Conservation (phyloP, 148 eudicot genomes). For the Vaccinium darrowii region DNA sequence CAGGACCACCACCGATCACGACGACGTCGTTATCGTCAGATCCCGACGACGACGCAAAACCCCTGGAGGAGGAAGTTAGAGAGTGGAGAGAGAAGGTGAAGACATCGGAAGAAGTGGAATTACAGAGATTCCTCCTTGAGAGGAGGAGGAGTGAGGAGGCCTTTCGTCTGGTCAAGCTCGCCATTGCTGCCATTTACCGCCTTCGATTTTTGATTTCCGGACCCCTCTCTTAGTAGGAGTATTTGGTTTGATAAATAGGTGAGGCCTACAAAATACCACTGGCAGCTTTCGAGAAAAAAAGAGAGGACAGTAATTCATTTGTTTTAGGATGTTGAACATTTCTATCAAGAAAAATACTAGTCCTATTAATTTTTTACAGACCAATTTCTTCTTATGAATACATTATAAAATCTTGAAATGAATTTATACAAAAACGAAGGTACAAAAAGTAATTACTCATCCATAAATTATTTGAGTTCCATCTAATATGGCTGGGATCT, state of each 20-base stretch:
- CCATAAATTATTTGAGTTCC: too few species aligned
- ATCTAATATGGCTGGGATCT: too few species aligned
- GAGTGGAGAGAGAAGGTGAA: slow-evolving; percentile 41
- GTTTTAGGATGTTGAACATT: too few species aligned
- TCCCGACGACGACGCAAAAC: slow-evolving; percentile 54
- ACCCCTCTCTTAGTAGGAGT: background rate
- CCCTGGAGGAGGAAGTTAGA: slow-evolving; percentile 46
- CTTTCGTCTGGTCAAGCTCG: slow-evolving; percentile 62
- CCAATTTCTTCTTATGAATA: too few species aligned
- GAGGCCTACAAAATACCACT: background rate
- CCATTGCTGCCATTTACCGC: slow-evolving; percentile 74
- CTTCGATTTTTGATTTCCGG: background rate
- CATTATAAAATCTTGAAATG: too few species aligned
- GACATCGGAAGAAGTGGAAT: slow-evolving; percentile 16
- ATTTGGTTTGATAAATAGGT: background rate
- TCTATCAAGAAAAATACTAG: too few species aligned
- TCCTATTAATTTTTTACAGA: too few species aligned
- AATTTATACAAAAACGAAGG: too few species aligned
- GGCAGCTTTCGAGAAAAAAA: background rate
- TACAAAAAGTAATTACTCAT: too few species aligned
- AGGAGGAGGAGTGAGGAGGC: slow-evolving; percentile 26
- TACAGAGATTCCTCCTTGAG: slow-evolving; percentile 21
- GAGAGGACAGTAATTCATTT: too few species aligned
- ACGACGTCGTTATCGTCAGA: slow-evolving; percentile 92
- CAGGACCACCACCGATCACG: slow-evolving; percentile 90